Conservation (phyloP, 495 filamentous ascomycete genomes). For the Penicillium mononematosum region DNA sequence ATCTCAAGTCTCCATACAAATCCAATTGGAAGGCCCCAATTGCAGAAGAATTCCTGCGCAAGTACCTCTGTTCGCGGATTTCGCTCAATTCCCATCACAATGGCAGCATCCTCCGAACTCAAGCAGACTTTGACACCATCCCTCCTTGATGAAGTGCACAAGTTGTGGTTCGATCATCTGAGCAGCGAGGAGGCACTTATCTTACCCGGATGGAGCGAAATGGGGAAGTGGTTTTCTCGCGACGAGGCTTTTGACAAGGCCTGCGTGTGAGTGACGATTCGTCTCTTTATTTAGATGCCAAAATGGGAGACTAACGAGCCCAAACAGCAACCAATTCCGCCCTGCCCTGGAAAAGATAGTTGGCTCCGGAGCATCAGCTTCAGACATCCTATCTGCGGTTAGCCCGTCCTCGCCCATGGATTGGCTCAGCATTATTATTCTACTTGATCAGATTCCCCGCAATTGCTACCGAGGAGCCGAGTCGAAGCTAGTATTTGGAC, state of each 20-base stretch:
- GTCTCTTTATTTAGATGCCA: background rate
- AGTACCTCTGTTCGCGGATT: background rate
- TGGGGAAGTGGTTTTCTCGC: constrained; percentile 31
- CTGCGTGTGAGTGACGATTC: constrained; percentile 27
- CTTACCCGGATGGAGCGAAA: constrained; percentile 19
- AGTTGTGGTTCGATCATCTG: constrained; percentile 29
- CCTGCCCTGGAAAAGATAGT: constrained; percentile 28
- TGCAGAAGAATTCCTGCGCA: background rate
- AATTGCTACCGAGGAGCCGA: constrained; percentile 36
- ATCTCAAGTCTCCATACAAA: background rate
- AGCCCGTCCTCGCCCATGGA: constrained; percentile 18
- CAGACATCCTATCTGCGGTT: constrained; percentile 25
- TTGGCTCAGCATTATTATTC: constrained; percentile 30
- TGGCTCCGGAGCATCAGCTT: constrained; percentile 16
- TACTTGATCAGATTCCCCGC: constrained; percentile 34
- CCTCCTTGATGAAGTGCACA: constrained; percentile 23
- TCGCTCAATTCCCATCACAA: constrained; percentile 10
- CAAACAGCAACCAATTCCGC: constrained; percentile 27
- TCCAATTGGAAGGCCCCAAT: background rate
- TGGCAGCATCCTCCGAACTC: constrained; percentile 11
- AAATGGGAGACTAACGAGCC: background rate
- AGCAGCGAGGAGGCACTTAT: constrained; percentile 16
- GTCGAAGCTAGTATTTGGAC: constrained; percentile 29
- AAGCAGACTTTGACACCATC: constrained; percentile 24
- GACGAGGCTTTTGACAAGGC: constrained; percentile 29